These are phyloP conservation scores for Mangifera indica DNA, from an alignment of 345 rosid species.

Conservation along the genomic window DNA sequence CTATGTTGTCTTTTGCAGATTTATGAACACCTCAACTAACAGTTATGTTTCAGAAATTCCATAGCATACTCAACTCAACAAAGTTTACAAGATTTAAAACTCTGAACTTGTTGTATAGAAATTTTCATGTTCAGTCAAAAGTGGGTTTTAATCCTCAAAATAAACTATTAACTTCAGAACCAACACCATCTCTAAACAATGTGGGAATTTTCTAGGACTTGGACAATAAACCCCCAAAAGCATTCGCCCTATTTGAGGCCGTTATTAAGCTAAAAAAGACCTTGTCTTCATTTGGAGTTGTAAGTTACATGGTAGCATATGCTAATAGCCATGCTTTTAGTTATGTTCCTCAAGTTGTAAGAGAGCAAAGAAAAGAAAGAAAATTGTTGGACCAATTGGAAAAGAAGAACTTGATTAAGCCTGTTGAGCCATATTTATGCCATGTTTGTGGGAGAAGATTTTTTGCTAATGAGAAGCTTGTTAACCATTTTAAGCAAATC, in stretches of 20 bases:
- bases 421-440: conserved; percentile 58
- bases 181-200: conserved; percentile 23
- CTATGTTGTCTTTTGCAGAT: neutral
- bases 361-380: conserved; percentile 59
- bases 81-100: conserved; percentile 11
- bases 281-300: conserved; percentile 61
- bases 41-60: conserved; percentile 27
- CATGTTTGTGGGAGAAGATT: conserved; percentile 78
- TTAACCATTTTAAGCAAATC: conserved; percentile 77
- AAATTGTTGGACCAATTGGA: conserved; percentile 60
- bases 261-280: conserved; percentile 65
- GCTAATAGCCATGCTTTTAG: conserved; percentile 69
- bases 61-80: neutral
- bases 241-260: conserved; percentile 66
- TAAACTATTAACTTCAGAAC: conserved; percentile 26
- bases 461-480: conserved; percentile 59
- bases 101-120: conserved; percentile 26
- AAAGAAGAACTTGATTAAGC: conserved; percentile 54
- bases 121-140: conserved; percentile 23
- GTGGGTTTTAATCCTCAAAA: conserved; percentile 27
- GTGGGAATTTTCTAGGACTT: conserved; percentile 90
- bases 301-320: conserved; percentile 61
- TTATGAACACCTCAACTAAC: neutral
- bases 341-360: conserved; percentile 52
- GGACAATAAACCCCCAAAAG: conserved; percentile 72